Percentiles rank a stretch among this genome's conserved stretches.
phyloP scores from a whole-genome alignment of 345 rosid genomes.

The Lenwebbia sp. region DNA sequence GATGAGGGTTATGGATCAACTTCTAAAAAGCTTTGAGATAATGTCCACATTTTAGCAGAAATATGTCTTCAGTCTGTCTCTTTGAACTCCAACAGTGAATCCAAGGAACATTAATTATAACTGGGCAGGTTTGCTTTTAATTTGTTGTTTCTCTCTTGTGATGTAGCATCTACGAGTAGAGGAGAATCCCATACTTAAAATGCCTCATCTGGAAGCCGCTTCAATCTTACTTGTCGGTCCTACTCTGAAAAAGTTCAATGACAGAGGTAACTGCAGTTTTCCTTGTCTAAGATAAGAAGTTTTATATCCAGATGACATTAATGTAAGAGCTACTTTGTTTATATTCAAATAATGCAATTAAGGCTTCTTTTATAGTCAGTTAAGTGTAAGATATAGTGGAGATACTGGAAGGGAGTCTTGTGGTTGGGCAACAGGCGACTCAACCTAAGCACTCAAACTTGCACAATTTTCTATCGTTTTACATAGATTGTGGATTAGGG shows the following conservation, averaged over 20 bases:
- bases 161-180: conserved; percentile 91
- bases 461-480: background rate
- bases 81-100: background rate
- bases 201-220: conserved; percentile 94
- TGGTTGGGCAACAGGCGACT: background rate
- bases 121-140: background rate
- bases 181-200: conserved; percentile 93
- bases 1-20: background rate
- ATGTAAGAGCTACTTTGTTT: background rate
- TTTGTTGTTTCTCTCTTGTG: background rate
- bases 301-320: background rate
- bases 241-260: conserved; percentile 92
- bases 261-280: conserved; percentile 56
- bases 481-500: background rate
- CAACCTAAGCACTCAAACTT: background rate
- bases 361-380: background rate
- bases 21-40: background rate
- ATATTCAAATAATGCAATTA: background rate
- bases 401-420: background rate
- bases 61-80: background rate
- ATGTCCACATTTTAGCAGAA: background rate
- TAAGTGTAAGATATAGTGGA: background rate
- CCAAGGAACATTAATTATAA: background rate
- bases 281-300: background rate
- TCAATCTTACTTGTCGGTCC: conserved; percentile 90